Evolutionary conservation across 345 rosid species (phyloP).

Genomic region (Psidium guajava): DNA sequence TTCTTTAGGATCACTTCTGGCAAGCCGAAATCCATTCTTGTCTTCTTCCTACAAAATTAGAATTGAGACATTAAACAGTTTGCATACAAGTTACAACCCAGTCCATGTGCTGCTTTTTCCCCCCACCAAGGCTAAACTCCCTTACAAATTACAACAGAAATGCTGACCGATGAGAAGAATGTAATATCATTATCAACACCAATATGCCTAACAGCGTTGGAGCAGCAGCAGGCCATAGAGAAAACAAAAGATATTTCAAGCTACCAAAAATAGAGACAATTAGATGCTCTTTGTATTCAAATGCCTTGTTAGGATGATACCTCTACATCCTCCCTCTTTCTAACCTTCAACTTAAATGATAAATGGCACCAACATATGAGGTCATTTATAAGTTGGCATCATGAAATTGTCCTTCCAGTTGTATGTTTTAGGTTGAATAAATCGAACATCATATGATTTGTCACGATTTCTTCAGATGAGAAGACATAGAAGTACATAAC

Average conservation of each 20-base stretch:
- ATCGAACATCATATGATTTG: background rate
- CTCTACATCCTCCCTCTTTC: background rate
- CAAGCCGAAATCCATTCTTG: constrained; percentile 27
- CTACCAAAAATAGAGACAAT: background rate
- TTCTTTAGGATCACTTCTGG: constrained; percentile 47
- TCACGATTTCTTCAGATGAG: background rate
- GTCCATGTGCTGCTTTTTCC: background rate
- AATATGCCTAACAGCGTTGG: background rate
- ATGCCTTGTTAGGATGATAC: background rate
- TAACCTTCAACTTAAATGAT: background rate
- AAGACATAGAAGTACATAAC: background rate
- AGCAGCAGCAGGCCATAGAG: background rate
- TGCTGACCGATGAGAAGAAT: background rate
- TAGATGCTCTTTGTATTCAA: background rate
- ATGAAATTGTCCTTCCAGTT: background rate
- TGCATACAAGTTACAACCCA: background rate
- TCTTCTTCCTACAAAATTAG: constrained; percentile 49
- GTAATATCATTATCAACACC: background rate
- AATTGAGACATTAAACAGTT: background rate
- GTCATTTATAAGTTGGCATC: no score
- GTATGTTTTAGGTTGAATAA: background rate
- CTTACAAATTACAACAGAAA: background rate
- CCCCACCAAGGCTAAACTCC: background rate
- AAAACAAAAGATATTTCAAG: background rate
- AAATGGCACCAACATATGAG: background rate